Base-by-base conservation (phyloP, 2,329 filamentous ascomycete genomes). In the Xylariaceae sp. region DNA sequence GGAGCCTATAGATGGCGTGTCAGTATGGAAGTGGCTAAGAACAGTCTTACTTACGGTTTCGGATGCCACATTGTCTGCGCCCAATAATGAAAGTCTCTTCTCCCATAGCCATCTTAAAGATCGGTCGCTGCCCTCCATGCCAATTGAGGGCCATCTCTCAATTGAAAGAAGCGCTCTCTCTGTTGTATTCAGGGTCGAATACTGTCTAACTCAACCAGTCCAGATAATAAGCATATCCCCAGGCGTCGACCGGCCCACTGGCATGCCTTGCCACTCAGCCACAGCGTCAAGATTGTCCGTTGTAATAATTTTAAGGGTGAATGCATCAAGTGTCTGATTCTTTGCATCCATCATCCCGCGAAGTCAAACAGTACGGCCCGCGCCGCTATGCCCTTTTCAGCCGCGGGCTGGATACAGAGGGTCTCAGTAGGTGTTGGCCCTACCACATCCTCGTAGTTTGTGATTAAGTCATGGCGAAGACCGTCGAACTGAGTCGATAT, bases 391-490 rank as follows among this genome's bases (percentile, higher is more conserved):
- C 45, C 56, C 28, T 56, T 59, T 14, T 59, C 56, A 14, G 52
- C 52, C 1, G 56, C 21, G n/a, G 45, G 12, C 21, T 59, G 56
- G 6, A 59, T 36, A 1, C 56, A 52, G 4, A 52, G 41, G n/a
- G 26, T 26, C 14, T 50, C 29, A 4, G 56, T 59, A 8, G 56
- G 56, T 3, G 44, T 39, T 14, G 52, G 40, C 9, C 56, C 56
- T 36, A 56, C 51, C 14, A 59, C 52, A 16, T 59, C 56, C 46
- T 55, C 56, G 41, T 59, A 59, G 26, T 46, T 14, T 24, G 45
- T 33, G 41, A 56, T 56, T 7, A 59, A 46, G 23, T 56, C 46
- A 19, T 56, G 56, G 14, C 56, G 56, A 3, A 56, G 56, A 9
- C 52, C 51, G 26, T 55, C 56, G 28, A 45, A 59, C 23, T 56